These are phyloP conservation scores for Globisporangium sylvaticum DNA, from an alignment of 352 stramenopile species.

Conservation along the genomic window DNA sequence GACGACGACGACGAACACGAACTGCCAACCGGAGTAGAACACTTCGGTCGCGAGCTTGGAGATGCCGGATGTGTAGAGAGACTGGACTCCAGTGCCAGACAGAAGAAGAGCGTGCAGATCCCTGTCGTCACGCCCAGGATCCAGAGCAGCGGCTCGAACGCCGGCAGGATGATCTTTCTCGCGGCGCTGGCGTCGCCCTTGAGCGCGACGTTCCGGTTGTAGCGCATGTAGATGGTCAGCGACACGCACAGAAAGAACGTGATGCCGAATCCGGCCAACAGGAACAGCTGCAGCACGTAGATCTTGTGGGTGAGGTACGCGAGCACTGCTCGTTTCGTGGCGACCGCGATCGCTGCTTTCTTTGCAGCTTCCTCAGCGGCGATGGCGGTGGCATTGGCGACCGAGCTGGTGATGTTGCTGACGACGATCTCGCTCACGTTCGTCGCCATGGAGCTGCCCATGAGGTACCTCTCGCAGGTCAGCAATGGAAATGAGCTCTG, in stretches of 20 bases:
- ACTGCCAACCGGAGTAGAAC: conserved; percentile 46
- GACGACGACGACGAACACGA: conserved; percentile 47
- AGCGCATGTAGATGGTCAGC: conserved; percentile 24
- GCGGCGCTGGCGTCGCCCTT: conserved; percentile 23
- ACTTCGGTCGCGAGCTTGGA: conserved; percentile 27
- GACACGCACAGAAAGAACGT: conserved; percentile 17
- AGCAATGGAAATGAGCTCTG: conserved; percentile 5
- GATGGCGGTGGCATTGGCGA: neutral
- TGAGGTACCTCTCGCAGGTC: conserved; percentile 4
- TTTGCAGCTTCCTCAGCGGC: conserved; percentile 5
- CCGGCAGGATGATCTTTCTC: conserved; percentile 62
- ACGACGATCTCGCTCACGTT: conserved; percentile 3
- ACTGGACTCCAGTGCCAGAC: conserved; percentile 24
- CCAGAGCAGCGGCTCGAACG: conserved; percentile 69
- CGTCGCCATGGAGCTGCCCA: conserved; percentile 4
- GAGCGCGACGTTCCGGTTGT: conserved; percentile 28
- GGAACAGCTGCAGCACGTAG: conserved; percentile 11
- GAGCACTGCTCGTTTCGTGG: neutral
- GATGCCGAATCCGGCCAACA: conserved; percentile 7
- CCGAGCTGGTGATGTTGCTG: neutral
- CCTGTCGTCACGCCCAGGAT: conserved; percentile 29
- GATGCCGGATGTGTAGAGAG: conserved; percentile 32
- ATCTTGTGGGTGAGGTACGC: conserved; percentile 10
- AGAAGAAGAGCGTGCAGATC: conserved; percentile 29
- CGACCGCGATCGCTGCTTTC: neutral